Evolutionary conservation across 2,329 filamentous ascomycete species (phyloP), one percentile per base, ranked within the genome.

Genomic region (Aspergillus fumigatiaffinis): DNA sequence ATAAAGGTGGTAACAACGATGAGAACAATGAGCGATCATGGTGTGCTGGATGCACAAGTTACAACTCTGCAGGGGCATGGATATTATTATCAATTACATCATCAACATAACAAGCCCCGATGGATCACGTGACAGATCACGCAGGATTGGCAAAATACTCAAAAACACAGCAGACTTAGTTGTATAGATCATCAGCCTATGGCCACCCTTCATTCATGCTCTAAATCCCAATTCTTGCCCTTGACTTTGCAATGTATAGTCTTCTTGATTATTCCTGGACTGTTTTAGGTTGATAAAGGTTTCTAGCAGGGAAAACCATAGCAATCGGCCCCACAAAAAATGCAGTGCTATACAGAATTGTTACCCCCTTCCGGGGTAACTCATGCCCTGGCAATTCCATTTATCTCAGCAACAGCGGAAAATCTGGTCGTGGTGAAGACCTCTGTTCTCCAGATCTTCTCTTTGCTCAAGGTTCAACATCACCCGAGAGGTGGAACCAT

Each of bases 321-420:
- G 8, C 12, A 47, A 47, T 38, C 32, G 6, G 32, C 32, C 32
- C 3, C 32, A 17, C 32, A 38, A 17, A 32, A 58, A 59, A 97
- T 97, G 93, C 93, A 97, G 85, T 96, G 91, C 82, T 97, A 97
- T 79, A 92, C 91, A 71, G 94, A 99, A 82, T 83, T 99, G 74
- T 87, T 91, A 74, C 90, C 93, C 80, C 92, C 94, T 54, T 95
- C 92, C 73, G 92, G 92, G 73, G 92, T 97, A 77, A 92, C 91
- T 69, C 89, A 96, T 78, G 91, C 92, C 63, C 78, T 97, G 69
- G 84, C 82, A 59, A 78, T 96, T 44, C 85, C 92, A 38, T 92
- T 99, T 71, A 82, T 88, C 50, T 88, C 89, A 50, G 77, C 90
- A 51, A 83, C 87, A 63, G 86, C 89, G 66, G 88, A 84, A 74